A percentile compares a stretch with the other conserved stretches of the same genome.
These are phyloP conservation scores for Solidago caesia DNA, from an alignment of 129 eudicot genomes.

Conservation along the genomic window DNA sequence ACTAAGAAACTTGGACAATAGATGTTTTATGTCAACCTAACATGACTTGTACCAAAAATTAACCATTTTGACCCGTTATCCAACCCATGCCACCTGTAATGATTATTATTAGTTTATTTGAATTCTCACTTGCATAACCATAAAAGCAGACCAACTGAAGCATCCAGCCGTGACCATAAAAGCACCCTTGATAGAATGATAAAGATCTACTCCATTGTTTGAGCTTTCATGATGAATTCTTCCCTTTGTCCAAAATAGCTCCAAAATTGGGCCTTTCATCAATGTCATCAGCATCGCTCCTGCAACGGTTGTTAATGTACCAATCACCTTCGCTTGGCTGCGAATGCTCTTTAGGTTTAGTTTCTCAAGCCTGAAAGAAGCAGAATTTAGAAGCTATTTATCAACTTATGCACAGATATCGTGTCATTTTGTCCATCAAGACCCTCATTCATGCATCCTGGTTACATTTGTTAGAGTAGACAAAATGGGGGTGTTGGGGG, in stretches of 20 bases:
- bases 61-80: not conserved
- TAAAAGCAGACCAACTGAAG: conserved; percentile 74
- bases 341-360: conserved; percentile 58
- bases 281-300: conserved; percentile 93
- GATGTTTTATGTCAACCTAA: no score
- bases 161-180: conserved; percentile 49
- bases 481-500: not conserved
- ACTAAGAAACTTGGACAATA: no score
- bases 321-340: conserved; percentile 71
- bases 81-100: not conserved
- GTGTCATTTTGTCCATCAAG: not conserved
- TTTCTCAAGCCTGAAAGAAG: conserved; percentile 54
- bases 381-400: not conserved
- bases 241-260: conserved; percentile 50
- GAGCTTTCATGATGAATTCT: conserved; percentile 3
- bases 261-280: conserved; percentile 59
- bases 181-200: conserved; percentile 72
- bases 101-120: not conserved
- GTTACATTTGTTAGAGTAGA: not conserved
- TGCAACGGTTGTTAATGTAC: conserved; percentile 65
- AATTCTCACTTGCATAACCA: conserved; percentile 68
- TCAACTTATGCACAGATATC: not conserved
- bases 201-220: conserved; percentile 38
- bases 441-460: not conserved
- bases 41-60: no score